These are phyloP conservation scores for Schizophyllum amplum DNA, from an alignment of 1,284 basidiomycete genomes.

Conservation along the genomic window DNA sequence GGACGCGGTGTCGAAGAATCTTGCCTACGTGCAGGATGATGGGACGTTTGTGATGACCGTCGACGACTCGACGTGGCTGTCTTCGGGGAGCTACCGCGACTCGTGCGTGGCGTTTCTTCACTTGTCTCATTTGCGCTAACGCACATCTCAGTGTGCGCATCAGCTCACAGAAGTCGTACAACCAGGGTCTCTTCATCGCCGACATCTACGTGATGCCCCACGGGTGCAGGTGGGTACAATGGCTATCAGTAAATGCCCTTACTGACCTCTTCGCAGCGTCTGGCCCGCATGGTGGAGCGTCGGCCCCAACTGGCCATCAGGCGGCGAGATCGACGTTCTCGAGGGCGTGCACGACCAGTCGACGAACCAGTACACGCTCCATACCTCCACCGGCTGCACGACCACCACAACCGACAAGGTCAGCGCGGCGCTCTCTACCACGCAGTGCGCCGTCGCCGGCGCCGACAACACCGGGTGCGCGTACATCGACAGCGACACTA, in stretches of 20 bases:
- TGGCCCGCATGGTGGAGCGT: constrained; percentile 52
- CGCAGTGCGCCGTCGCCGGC: constrained; percentile 26
- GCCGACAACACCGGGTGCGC: constrained; percentile 47
- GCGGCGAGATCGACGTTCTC: constrained; percentile 53
- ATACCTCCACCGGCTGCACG: constrained; percentile 35
- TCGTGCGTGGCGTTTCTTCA: constrained; percentile 37
- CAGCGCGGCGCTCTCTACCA: constrained; percentile 20
- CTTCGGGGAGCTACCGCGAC: constrained; percentile 47
- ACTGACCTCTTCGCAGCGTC: constrained; percentile 39
- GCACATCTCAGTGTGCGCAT: constrained; percentile 56
- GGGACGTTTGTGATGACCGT: constrained; percentile 52
- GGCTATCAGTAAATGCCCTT: neutral
- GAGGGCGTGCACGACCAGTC: constrained; percentile 42
- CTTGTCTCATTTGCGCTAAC: constrained; percentile 1
- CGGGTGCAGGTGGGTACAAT: constrained; percentile 27
- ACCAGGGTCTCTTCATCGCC: constrained; percentile 69
- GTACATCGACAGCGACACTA: constrained; percentile 28
- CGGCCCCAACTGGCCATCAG: constrained; percentile 44
- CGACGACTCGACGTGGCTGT: constrained; percentile 45
- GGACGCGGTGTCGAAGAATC: constrained; percentile 37
- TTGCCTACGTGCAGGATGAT: constrained; percentile 52
- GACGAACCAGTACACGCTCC: constrained; percentile 49
- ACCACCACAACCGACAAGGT: neutral
- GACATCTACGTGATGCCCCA: constrained; percentile 71
- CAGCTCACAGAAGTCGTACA: constrained; percentile 55